Base-by-base conservation (phyloP, 2,329 filamentous ascomycete genomes). In the Alternaria angustiovoidea region DNA sequence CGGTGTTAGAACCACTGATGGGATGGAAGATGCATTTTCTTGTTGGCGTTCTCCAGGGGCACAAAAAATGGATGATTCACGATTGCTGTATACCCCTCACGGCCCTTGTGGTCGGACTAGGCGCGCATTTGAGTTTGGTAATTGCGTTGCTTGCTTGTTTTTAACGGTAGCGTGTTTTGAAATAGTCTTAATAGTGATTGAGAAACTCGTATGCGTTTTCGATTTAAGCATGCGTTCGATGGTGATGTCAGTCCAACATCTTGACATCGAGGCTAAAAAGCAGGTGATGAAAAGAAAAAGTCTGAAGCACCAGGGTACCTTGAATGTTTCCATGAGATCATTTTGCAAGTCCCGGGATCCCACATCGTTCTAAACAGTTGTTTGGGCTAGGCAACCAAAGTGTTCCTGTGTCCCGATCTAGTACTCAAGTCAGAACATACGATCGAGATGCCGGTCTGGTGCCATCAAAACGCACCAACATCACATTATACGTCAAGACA, bases 11-110 rank as follows among this genome's bases (percentile, higher is more conserved):
- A 44, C 32, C 46, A n/a, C 14, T 38, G 30, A 24, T 49, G 46
- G 46, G 46, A 34, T 26, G 14, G 18, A 49, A 49, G 30, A 16
- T n/a, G 32, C 46, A 38, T 49, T 49, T 42, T 49, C 51, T 53
- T 44, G 51, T 43, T 53, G 51, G 51, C 51, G 51, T 53, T 53
- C 7, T 34, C 18, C 26, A 38, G 39, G 28, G 39, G 28, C 51
- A 53, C 32, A 43, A 53, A 42, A 53, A 9, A 53, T 42, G 26
- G 51, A 53, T 44, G 51, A 53, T 44, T 53, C n/a, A 53, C 41
- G 51, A 53, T 16, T 32, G 39, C 38, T 53, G 41, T 53, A 53
- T 43, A 42, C 51, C 46, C 51, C 51, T 53, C 51, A 38, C 46
- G 51, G 39, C 51, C 32, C 38, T 34, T 32, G 28, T 32, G 51